These are phyloP conservation scores for Cercospora nicotianae DNA, from an alignment of 2,329 filamentous ascomycete genomes.

Conservation along the genomic window DNA sequence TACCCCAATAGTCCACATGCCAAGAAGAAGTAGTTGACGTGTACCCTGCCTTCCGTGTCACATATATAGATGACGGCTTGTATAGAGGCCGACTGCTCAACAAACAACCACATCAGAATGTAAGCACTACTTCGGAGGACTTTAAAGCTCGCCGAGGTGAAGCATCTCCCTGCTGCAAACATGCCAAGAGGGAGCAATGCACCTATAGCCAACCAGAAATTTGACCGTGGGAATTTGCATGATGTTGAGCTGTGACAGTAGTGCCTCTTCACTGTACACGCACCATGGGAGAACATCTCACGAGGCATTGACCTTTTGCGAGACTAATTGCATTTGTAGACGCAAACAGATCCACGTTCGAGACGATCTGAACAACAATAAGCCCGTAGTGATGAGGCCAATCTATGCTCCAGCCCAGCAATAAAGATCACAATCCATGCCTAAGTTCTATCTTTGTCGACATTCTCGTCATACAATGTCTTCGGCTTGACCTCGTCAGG, in stretches of 20 bases:
- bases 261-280: background rate
- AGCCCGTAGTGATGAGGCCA: background rate
- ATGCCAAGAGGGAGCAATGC: background rate
- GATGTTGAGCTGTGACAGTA: background rate
- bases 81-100: background rate
- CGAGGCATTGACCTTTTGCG: background rate
- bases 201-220: background rate
- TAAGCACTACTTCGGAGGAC: background rate
- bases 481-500: background rate
- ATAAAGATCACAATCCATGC: background rate
- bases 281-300: background rate
- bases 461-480: background rate
- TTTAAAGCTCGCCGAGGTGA: background rate
- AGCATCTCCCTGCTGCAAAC: background rate
- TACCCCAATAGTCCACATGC: background rate
- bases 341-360: background rate
- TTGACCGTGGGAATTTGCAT: background rate
- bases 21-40: background rate
- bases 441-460: background rate
- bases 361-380: background rate
- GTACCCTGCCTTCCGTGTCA: background rate
- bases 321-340: background rate
- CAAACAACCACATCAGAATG: background rate
- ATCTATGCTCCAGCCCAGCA: background rate
- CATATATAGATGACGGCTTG: background rate